These are phyloP conservation scores for Alternaria dauci DNA, from an alignment of 2,329 filamentous ascomycete genomes.

Conservation along the genomic window DNA sequence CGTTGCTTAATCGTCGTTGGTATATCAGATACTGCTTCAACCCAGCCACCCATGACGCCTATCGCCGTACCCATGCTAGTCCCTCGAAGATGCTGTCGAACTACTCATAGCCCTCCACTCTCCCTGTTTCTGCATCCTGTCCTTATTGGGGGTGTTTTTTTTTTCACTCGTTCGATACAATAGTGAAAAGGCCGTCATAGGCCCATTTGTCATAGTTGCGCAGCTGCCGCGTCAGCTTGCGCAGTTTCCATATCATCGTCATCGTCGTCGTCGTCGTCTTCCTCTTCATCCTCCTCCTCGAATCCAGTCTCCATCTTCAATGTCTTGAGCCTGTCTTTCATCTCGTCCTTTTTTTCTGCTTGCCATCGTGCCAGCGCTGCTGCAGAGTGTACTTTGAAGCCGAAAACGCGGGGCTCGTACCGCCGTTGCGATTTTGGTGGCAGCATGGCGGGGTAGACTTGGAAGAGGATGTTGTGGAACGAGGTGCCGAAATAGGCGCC, in stretches of 20 bases:
- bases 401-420: constrained; percentile 90
- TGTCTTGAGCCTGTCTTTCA: constrained; percentile 79
- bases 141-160: neutral
- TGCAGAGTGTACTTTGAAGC: constrained; percentile 92
- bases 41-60: constrained; percentile 30
- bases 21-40: constrained; percentile 23
- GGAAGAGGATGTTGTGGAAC: constrained; percentile 99
- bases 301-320: constrained; percentile 78
- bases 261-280: constrained; percentile 66
- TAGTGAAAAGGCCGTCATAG: constrained; percentile 15
- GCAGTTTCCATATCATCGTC: constrained; percentile 56
- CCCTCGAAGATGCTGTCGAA: constrained; percentile 11
- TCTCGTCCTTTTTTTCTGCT: constrained; percentile 78
- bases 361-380: constrained; percentile 94
- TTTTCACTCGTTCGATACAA: neutral
- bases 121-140: neutral
- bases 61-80: constrained; percentile 32
- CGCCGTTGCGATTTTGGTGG: constrained; percentile 85
- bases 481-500: constrained; percentile 98
- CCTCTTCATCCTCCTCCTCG: constrained; percentile 70
- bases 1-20: constrained; percentile 1
- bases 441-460: constrained; percentile 91
- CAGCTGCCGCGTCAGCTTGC: constrained; percentile 39
- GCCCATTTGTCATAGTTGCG: constrained; percentile 28
- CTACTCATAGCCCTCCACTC: constrained; percentile 9